Evolutionary conservation across 306 rosid species (phyloP).

Genomic region (Malus fusca): DNA sequence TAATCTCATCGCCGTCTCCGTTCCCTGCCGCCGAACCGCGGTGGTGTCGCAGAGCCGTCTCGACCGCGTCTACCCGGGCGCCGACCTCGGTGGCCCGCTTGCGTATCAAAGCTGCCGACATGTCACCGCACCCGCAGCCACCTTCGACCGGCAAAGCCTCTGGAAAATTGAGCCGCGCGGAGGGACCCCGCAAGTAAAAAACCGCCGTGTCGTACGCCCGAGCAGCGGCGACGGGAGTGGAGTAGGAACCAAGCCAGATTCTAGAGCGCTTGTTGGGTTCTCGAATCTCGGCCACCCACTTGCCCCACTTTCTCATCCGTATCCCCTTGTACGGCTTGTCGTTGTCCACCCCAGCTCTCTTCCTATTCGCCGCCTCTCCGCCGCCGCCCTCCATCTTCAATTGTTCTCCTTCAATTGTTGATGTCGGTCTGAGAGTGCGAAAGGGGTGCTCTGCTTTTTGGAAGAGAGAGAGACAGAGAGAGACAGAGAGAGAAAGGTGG

Average conservation of each 20-base stretch:
- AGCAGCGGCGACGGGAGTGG: conserved; percentile 92
- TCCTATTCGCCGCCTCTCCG: conserved; percentile 16
- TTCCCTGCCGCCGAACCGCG: neutral
- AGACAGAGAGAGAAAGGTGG: neutral
- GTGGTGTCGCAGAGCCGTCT: conserved; percentile 43
- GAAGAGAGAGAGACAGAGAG: neutral
- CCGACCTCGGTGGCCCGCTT: conserved; percentile 94
- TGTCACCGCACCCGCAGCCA: conserved; percentile 25
- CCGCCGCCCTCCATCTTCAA: conserved; percentile 10
- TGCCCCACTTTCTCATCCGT: conserved; percentile 99
- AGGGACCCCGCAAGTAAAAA: conserved; percentile 75
- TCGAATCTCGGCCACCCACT: conserved; percentile 98
- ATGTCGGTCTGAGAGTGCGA: neutral
- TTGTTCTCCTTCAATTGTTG: neutral
- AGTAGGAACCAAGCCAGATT: conserved; percentile 97
- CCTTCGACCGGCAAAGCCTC: conserved; percentile 40
- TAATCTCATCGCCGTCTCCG: conserved; percentile 16
- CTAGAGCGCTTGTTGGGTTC: conserved; percentile 94
- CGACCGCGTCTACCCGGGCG: conserved; percentile 77
- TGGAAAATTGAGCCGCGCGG: conserved; percentile 87
- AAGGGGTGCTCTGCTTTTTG: neutral
- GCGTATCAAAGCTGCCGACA: conserved; percentile 83
- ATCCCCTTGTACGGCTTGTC: conserved; percentile 93
- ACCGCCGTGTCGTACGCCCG: conserved; percentile 97
- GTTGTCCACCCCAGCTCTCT: conserved; percentile 16